Evolutionary conservation across 2,329 filamentous ascomycete species (phyloP).

Genomic region (Paraphaeosphaeria sporulosa): DNA sequence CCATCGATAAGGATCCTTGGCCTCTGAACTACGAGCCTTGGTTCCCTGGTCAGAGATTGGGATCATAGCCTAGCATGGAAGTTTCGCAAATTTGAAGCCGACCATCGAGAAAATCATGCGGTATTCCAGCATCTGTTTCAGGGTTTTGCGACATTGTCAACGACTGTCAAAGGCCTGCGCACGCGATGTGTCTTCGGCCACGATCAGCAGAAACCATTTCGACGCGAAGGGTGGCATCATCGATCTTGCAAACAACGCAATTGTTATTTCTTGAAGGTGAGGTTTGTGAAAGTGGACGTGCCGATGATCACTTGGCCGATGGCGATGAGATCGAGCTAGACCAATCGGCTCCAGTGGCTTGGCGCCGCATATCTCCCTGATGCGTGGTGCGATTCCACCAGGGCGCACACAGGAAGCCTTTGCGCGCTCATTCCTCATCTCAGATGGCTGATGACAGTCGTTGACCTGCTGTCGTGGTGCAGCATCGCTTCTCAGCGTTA

Average conservation of each 20-base stretch:
- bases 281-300: background rate
- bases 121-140: background rate
- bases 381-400: too few species aligned
- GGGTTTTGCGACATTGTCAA: background rate
- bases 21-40: background rate
- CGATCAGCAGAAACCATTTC: background rate
- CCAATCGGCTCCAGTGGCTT: background rate
- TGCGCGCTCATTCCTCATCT: too few species aligned
- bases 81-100: conserved; percentile 5
- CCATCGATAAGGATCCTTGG: background rate
- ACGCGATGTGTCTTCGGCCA: background rate
- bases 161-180: background rate
- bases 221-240: too few species aligned
- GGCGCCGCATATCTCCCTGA: background rate
- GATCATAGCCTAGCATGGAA: background rate
- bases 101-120: background rate
- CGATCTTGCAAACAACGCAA: too few species aligned
- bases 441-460: too few species aligned
- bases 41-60: background rate
- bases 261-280: too few species aligned
- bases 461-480: too few species aligned
- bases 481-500: too few species aligned
- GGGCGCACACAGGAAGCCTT: background rate
- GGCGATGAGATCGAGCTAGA: background rate
- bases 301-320: background rate